Base-by-base conservation (phyloP, 2,329 filamentous ascomycete genomes). In the Ascosphaera pollenicola region DNA sequence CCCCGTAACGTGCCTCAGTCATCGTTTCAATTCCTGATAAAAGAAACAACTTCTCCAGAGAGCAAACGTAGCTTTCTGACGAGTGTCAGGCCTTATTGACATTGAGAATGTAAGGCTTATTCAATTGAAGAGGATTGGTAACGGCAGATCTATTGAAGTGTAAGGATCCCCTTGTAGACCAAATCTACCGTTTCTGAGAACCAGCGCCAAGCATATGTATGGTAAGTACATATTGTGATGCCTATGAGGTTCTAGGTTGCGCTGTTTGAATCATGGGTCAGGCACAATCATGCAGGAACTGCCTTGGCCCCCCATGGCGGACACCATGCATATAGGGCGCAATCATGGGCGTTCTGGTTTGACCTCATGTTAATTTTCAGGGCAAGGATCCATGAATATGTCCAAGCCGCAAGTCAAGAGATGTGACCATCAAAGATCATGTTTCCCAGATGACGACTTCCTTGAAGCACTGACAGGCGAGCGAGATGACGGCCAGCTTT, bases 401-500 rank as follows among this genome's bases (percentile, higher is more conserved):
- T 32, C 30, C 30, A 32, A 7, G 30, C 30, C 30, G 11, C 30
- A 32, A n/a, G 11, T 7, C 30, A 15, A 32, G 3, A 32, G 30
- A 13, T 32, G 30, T 13, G 30, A 15, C 30, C 30, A n/a, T 32
- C 30, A 32, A 32, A 15, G 6, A 7, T 15, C 6, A 32, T 32
- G 30, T 32, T 32, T 32, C 30, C n/a, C n/a, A 32, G 11, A 32
- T 32, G 30, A n/a, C 30, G 30, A 24, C 10, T 24, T 24, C 21
- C 21, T 24, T n/a, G n/a, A 57, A 42, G 49, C 53, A 31, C 44
- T 61, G 36, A 46, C 47, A 24, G 10, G 21, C 21, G 21, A 24
- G n/a, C n/a, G n/a, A n/a, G n/a, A 24, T 24, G 21, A 5, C 21
- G 10, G 21, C 21, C 5, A 24, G 21, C 21, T 24, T 24, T 24